phyloP scores from a whole-genome alignment of 1,284 basidiomycete genomes.

The Calocybe gambosa region DNA sequence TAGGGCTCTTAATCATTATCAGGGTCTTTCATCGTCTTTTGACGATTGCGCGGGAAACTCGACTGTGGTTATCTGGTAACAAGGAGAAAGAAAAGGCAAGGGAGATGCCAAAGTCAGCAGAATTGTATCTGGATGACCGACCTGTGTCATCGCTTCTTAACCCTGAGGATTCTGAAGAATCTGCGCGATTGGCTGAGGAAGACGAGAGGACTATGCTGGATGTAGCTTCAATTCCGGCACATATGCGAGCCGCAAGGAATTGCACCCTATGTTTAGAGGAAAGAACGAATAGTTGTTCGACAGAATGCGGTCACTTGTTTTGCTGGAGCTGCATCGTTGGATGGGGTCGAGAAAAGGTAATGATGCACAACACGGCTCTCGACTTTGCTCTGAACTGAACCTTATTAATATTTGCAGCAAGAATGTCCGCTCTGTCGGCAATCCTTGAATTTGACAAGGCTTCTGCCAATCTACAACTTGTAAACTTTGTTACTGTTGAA shows the following conservation, averaged over 20 bases:
- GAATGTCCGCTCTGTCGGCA: slow-evolving; percentile 89
- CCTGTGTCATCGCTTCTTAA: slow-evolving; percentile 57
- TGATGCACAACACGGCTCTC: slow-evolving; percentile 9
- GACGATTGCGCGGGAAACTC: slow-evolving; percentile 31
- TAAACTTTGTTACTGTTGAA: slow-evolving; percentile 23
- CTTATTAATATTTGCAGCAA: slow-evolving; percentile 42
- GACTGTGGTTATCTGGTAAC: slow-evolving; percentile 13
- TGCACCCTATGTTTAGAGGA: slow-evolving; percentile 87
- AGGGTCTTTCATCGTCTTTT: slow-evolving; percentile 65
- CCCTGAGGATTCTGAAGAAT: slow-evolving; percentile 45
- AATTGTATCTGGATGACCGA: slow-evolving; percentile 59
- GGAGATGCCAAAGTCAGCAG: slow-evolving; percentile 28
- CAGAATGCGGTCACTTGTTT: slow-evolving; percentile 92
- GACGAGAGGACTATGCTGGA: slow-evolving; percentile 64
- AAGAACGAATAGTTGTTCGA: slow-evolving; percentile 74
- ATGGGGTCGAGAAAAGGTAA: slow-evolving; percentile 84
- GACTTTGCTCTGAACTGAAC: slow-evolving; percentile 9
- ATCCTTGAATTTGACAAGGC: slow-evolving; percentile 61
- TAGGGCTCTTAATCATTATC: slow-evolving; percentile 71
- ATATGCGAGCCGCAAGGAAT: slow-evolving; percentile 56
- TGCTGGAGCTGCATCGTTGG: slow-evolving; percentile 91
- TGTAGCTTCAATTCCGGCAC: slow-evolving; percentile 44
- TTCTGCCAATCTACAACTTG: slow-evolving; percentile 83
- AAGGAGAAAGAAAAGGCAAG: slow-evolving; percentile 27
- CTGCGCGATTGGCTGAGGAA: slow-evolving; percentile 55